Conservation (phyloP, 768 basidiomycete genomes). For the Lactifluus pinguis region DNA sequence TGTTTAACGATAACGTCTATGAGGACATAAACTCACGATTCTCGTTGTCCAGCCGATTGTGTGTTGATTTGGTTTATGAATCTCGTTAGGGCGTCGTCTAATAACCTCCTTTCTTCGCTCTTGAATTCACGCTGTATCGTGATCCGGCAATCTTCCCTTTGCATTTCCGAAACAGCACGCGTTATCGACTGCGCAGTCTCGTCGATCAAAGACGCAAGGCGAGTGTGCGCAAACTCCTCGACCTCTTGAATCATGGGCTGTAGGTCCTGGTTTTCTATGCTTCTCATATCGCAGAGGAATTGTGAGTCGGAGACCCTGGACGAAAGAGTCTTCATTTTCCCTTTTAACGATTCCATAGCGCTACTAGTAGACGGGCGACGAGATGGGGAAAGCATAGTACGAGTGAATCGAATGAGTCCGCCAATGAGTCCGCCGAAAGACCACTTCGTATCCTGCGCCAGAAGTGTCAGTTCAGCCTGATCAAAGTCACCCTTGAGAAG, state of each 20-base stretch:
- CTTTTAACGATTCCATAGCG: background rate
- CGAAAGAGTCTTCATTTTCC: conserved; percentile 1
- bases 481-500: background rate
- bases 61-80: conserved; percentile 8
- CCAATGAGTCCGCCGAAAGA: background rate
- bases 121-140: background rate
- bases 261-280: background rate
- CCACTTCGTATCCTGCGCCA: background rate
- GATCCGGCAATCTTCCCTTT: background rate
- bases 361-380: background rate
- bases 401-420: background rate
- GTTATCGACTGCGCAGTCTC: background rate
- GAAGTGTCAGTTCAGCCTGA: background rate
- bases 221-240: background rate
- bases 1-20: background rate
- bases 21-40: conserved; percentile 1
- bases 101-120: background rate
- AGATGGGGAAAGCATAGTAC: background rate
- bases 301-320: background rate
- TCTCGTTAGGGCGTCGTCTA: background rate
- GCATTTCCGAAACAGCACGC: background rate
- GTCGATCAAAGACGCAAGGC: conserved; percentile 6
- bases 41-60: background rate
- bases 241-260: background rate
- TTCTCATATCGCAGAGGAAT: conserved; percentile 8